Conservation (phyloP, 805 yeast genomes). For the Lipomyces orientalis region DNA sequence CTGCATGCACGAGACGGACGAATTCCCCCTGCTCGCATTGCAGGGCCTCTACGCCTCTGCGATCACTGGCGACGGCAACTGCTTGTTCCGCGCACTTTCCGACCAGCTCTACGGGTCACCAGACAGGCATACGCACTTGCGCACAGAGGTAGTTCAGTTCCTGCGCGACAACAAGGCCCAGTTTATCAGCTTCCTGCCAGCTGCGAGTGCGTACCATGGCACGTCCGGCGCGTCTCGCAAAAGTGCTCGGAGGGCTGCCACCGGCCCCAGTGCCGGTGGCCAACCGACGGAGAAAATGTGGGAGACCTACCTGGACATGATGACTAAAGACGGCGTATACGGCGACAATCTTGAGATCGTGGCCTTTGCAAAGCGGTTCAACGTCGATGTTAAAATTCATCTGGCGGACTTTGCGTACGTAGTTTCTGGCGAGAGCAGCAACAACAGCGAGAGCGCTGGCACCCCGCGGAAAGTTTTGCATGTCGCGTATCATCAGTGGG, state of each 20-base stretch:
- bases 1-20: constrained; percentile 29
- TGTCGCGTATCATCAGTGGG: constrained; percentile 53
- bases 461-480: constrained; percentile 38
- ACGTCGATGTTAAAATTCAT: constrained; percentile 47
- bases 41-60: constrained; percentile 48
- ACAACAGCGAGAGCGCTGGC: background rate
- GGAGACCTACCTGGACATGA: constrained; percentile 45
- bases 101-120: constrained; percentile 51
- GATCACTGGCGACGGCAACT: constrained; percentile 52
- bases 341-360: constrained; percentile 53
- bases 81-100: constrained; percentile 50
- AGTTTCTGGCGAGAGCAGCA: constrained; percentile 37
- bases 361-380: constrained; percentile 47
- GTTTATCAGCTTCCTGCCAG: constrained; percentile 38
- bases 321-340: constrained; percentile 49
- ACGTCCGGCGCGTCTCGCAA: constrained; percentile 15
- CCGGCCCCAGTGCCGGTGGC: constrained; percentile 5
- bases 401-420: constrained; percentile 48
- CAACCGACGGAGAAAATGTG: constrained; percentile 41
- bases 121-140: constrained; percentile 42
- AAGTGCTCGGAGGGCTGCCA: constrained; percentile 20
- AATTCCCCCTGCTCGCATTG: constrained; percentile 47
- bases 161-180: constrained; percentile 43
- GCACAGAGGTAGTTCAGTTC: constrained; percentile 45
- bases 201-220: constrained; percentile 10